Base-by-base conservation (phyloP, 148 eudicot genomes). In the Rhododendron kiyosumense region DNA sequence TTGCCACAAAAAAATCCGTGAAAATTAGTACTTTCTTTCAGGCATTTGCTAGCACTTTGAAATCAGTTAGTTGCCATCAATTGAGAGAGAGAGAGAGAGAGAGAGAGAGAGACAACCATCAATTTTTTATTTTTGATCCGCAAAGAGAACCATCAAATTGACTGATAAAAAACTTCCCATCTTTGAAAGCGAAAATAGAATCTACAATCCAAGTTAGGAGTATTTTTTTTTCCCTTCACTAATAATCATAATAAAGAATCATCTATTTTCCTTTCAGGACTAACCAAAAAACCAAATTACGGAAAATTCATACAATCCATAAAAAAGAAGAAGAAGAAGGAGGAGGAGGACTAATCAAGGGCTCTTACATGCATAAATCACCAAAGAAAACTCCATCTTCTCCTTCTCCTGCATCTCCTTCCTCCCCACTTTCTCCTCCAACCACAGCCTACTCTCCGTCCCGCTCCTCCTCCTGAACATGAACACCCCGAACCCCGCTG, bases 391-490 rank as follows among this genome's bases (percentile, higher is more conserved):
- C 67, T 91, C 94, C 84, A 77, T 84, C 34, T 91, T 89, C 80
- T 90, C 10, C 63, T 57, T 6, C 63, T 91, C 90, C 78, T 90
- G 85, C 86, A 59, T 9, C 75, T 90, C 92, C 78, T 92, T 87
- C 83, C 88, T 81, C 59, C 67, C 81, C 73, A 87, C 8, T 85
- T 93, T 93, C 85, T 94, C 96, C 83, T 93, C 95, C 85, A 94
- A 85, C 98, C 97, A 95, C 88, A 93, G 87, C 86, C 98, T 92
- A 82, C 93, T 95, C 34, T 94, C 98, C 90, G 88, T 82, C 67
- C 98, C 98, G 87, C 91, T 90, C 78, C 98, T 90, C 10, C 93
- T 95, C 90, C 94, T 93, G 81, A 96, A 96, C 99, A 96, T 94
- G 43, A 96, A 96, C 43, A 96, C 95, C 94, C 99, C 59, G 14